A percentile compares a stretch with the other conserved stretches of the same genome.
Conservation (phyloP, 1,139 yeast genomes). For the Yamadazyma taylorii region DNA sequence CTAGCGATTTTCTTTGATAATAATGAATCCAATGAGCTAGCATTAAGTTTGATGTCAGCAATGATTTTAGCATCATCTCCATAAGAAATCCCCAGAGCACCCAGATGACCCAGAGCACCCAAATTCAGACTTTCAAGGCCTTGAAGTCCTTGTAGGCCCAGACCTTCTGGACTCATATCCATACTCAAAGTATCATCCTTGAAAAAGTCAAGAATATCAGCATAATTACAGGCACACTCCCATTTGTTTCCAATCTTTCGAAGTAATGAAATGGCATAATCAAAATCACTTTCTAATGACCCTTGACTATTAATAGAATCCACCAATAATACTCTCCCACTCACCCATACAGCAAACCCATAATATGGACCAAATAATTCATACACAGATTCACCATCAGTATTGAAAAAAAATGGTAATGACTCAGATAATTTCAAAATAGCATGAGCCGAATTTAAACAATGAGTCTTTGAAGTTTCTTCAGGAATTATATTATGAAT, state of each 20-base stretch:
- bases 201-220: conserved; percentile 19
- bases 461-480: conserved; percentile 14
- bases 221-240: conserved; percentile 19
- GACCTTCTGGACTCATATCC: conserved; percentile 12
- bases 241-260: conserved; percentile 15
- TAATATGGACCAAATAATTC: conserved; percentile 20
- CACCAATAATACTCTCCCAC: conserved; percentile 19
- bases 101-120: background rate
- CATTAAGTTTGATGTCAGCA: conserved; percentile 17
- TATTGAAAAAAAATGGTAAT: conserved; percentile 10
- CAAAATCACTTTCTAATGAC: conserved; percentile 15
- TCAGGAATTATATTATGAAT: conserved; percentile 15
- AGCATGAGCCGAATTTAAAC: conserved; percentile 13
- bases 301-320: conserved; percentile 14
- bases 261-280: conserved; percentile 13
- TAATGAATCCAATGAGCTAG: conserved; percentile 17
- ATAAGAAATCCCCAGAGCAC: conserved; percentile 1
- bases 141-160: background rate
- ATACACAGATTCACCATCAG: conserved; percentile 10
- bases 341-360: conserved; percentile 21
- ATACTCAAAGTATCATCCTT: conserved; percentile 16
- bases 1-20: conserved; percentile 17
- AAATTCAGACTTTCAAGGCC: too few relatives aligned
- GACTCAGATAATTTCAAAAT: conserved; percentile 11
- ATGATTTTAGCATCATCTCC: conserved; percentile 18